Evolutionary conservation across 164 flowering plant species (phyloP).

Genomic region (Stephania yunnanensis): DNA sequence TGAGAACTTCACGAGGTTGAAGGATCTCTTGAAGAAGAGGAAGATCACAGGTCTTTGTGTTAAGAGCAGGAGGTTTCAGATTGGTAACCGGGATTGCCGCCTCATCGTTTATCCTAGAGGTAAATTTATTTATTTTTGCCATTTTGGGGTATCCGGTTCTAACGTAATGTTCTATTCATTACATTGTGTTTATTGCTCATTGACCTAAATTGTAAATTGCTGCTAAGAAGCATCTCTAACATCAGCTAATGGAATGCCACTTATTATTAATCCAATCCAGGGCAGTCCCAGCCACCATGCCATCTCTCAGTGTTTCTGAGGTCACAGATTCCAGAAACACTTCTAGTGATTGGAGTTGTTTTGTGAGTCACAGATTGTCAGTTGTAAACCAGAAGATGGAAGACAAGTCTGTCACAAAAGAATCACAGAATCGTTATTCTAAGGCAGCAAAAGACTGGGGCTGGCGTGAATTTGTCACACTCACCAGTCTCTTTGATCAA

Average conservation of each 20-base stretch:
- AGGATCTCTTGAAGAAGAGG: constrained; percentile 92
- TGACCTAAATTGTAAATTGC: not conserved
- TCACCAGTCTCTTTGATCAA: constrained; percentile 94
- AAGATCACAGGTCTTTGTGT: constrained; percentile 95
- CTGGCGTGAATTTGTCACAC: constrained; percentile 98
- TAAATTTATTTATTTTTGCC: constrained; percentile 17
- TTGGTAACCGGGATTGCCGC: constrained; percentile 94
- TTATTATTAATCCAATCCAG: constrained; percentile 60
- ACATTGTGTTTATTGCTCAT: not conserved
- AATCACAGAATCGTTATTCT: constrained; percentile 94
- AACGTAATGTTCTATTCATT: not conserved
- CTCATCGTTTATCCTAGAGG: constrained; percentile 99
- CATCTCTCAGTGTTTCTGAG: constrained; percentile 98
- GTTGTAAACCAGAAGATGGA: constrained; percentile 94
- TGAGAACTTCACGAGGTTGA: constrained; percentile 84
- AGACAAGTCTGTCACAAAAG: constrained; percentile 89
- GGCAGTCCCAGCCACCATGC: constrained; percentile 99
- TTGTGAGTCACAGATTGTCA: constrained; percentile 93
- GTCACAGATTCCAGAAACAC: constrained; percentile 92
- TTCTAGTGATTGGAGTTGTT: constrained; percentile 93
- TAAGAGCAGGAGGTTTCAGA: constrained; percentile 95
- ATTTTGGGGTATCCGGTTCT: no score
- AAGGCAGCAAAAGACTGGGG: constrained; percentile 99
- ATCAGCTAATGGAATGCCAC: constrained; percentile 26
- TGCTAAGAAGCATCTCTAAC: not conserved